Base-by-base conservation (phyloP, 148 eudicot genomes). In the Arbutus unedo region DNA sequence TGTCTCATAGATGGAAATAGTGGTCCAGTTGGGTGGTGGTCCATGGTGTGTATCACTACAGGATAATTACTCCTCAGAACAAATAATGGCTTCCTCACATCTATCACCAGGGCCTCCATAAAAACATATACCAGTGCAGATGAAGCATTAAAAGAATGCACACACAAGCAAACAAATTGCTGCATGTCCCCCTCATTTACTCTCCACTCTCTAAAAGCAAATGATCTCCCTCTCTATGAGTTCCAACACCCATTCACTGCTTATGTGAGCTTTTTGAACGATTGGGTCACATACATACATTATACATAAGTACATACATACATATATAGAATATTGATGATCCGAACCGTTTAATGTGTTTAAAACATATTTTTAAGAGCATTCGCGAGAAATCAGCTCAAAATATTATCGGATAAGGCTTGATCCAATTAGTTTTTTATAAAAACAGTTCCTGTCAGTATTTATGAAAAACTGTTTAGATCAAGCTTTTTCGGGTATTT, bases 1-100 rank as follows among this genome's bases (percentile, higher is more conserved):
- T 48, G 77, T 38, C 21, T 45, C 23, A 47, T 21, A 54, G 31
- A 45, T 45, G 70, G 70, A 78, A 8, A 8, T 59, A 10, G 45
- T 78, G 80, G 80, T 41, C 80, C 80, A 78, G 16, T 43, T 78
- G 38, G 38, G 38, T 23, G 70, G 80, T 78, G 81, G 81, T 78
- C 81, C 81, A 78, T 59, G 79, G 59, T 41, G 38, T 16, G 19
- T 49, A 57, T 78, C 68, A 56, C 25, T 44, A 57, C 71, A 44
- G 54, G n/a, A 55, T 13, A 9, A 31, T 31, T 31, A 31, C 38
- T 31, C 38, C 38, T 31, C 38, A 31, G 38, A 31, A 31, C 38
- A 31, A 31, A 31, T 31, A 0, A 70, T 56, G 80, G 16, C 68
- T 45, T 70, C 38, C 41, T 43, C 55, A 44, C 13, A 60, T 59